Evolutionary conservation across 805 yeast species (phyloP), one percentile per base, ranked within the genome.

Genomic region (Candida alai): DNA sequence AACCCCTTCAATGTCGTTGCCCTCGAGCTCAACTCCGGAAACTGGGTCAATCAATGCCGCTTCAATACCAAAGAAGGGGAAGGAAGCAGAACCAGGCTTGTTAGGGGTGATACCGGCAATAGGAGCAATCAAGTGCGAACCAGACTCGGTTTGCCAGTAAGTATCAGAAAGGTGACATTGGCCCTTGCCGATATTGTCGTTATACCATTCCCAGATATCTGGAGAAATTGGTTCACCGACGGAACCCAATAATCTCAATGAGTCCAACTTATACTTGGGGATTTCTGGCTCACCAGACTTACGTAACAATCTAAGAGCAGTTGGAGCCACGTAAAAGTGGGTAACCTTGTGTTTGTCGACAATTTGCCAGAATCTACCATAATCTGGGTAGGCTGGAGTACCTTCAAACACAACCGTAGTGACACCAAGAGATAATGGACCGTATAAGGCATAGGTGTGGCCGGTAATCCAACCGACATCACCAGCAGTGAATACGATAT

Each of bases 381-480:
- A 82, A 51, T 77, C 76, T 44, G 95, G 94, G 58, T 80, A 84
- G 16, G 88, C 85, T 24, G 95, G 95, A 10, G 95, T 84, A 45
- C 90, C 89, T 66, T 84, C 94, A 54, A 82, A 84, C 22, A 84
- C 83, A 28, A 84, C 73, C 14, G 93, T 78, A 20, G 95, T 78
- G 37, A 83, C 78, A 56, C 95, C 95, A 47, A 74, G 69, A 19
- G 74, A 58, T 54, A 84, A 68, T 24, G 95, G 94, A 37, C 94
- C 95, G 56, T 84, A 84, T 31, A 84, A 75, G 13, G 78, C 88
- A 51, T 84, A 84, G 8, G 93, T 73, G 62, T 84, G 95, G 39
- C 95, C 95, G 5, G 94, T 84, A 51, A 84, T 82, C 95, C 95
- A 84, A 51, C 95, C 95, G 35, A 84, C 82, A 62, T 84, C 95